phyloP scores from a whole-genome alignment of 306 rosid genomes.

The Prinsepia uniflora region DNA sequence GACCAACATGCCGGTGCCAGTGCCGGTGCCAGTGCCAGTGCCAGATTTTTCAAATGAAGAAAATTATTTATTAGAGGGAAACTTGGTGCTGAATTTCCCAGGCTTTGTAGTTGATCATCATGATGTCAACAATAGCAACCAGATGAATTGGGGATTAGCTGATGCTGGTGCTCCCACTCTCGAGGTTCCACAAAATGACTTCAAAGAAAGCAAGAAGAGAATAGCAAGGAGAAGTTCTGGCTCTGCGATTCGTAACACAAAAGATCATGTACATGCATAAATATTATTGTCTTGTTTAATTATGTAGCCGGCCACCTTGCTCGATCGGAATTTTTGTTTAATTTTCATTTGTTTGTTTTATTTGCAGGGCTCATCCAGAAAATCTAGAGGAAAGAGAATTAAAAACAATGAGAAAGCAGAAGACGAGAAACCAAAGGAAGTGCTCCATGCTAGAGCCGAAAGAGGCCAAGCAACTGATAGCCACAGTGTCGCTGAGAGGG shows the following conservation, averaged over 20 bases:
- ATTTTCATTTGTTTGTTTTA: background rate
- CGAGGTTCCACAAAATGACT: background rate
- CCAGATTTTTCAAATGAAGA: too few relatives aligned
- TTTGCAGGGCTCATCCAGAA: conserved; percentile 49
- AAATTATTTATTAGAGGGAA: too few relatives aligned
- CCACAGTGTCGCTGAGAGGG: conserved; percentile 99
- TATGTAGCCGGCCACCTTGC: conserved; percentile 19
- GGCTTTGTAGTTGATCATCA: too few relatives aligned
- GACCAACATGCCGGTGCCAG: too few relatives aligned
- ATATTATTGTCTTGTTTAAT: too few relatives aligned
- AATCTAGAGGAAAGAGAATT: conserved; percentile 47
- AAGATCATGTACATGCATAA: too few relatives aligned
- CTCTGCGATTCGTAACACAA: conserved; percentile 7
- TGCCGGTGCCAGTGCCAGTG: too few relatives aligned
- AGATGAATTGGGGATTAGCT: too few relatives aligned
- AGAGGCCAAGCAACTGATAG: conserved; percentile 99
- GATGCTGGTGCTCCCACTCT: too few relatives aligned
- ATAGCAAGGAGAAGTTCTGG: conserved; percentile 55
- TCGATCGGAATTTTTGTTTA: background rate
- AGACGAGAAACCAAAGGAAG: conserved; percentile 62
- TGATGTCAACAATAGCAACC: too few relatives aligned
- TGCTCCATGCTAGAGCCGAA: conserved; percentile 93
- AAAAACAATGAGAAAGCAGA: conserved; percentile 47
- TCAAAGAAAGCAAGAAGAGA: conserved; percentile 49
- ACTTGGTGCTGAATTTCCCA: too few relatives aligned